Base-by-base conservation (phyloP, 2,329 filamentous ascomycete species). In the Macroventuria anomochaeta region DNA sequence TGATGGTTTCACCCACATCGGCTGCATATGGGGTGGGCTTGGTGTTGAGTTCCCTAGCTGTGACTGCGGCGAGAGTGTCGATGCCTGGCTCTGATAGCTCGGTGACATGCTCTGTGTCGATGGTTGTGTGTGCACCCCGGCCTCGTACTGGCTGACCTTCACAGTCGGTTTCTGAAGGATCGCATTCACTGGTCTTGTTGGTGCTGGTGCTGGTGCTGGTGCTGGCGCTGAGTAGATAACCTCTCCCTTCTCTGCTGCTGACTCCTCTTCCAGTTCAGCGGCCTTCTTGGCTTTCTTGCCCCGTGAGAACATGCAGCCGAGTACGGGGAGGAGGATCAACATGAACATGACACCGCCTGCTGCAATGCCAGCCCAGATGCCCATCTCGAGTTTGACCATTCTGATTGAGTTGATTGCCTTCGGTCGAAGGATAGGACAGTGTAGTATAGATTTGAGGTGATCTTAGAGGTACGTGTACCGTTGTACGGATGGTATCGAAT, bases 331-430 rank as follows among this genome's bases (percentile, higher is more conserved):
- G 13, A 44, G 17, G 5, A 52, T 5, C 4, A 56, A 48, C 47
- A 56, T 31, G 23, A 52, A 23, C 43, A 52, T 48, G 7, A 56
- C 43, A 21, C 48, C 25, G 13, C 53, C 42, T 13, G 53, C 53
- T 23, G 47, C 53, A 13, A 56, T 48, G n/a, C 43, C 47, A 20
- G 53, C 53, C 33, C 39, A 52, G 17, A 56, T 25, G 3, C 38
- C 42, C 53, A 56, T 56, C 0, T 51, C 25, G 17, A 56, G 47
- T 21, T 49, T 40, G 21, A 33, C 43, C 53, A 56, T 53, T 8
- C 12, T 37, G 38, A n/a, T 25, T 12, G 11, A 18, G 7, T 15
- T 15, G 10, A 2, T 3, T 39, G 29, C n/a, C n/a, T 40, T 20
- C 11, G 17, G 2, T 23, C 2, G 18, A 36, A 32, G 21, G 12